A percentile compares a stretch with the other conserved stretches of the same genome.
Evolutionary conservation across 805 yeast species (phyloP).

Genomic region (Priceomyces fermenticarens): DNA sequence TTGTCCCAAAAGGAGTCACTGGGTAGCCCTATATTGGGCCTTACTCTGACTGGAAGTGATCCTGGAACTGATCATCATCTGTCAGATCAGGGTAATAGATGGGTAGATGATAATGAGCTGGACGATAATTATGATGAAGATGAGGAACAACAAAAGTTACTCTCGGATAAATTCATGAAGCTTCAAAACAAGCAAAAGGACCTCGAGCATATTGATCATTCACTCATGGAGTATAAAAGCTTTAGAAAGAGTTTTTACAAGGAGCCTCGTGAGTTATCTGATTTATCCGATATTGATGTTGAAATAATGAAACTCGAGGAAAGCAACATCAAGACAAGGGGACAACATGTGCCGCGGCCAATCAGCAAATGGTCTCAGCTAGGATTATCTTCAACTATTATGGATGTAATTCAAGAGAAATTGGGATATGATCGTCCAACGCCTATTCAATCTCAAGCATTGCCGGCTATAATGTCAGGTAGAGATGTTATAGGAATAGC

Average conservation of each 20-base stretch:
- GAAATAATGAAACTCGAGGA: conserved; percentile 46
- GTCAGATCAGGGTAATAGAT: neutral
- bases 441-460: conserved; percentile 85
- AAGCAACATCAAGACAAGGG: conserved; percentile 68
- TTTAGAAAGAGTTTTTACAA: conserved; percentile 62
- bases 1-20: neutral
- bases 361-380: conserved; percentile 75
- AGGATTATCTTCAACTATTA: conserved; percentile 64
- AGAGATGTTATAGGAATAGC: conserved; percentile 91
- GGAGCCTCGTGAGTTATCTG: conserved; percentile 53
- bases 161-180: conserved; percentile 35
- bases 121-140: conserved; percentile 32
- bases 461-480: conserved; percentile 89
- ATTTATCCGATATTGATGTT: conserved; percentile 54
- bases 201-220: conserved; percentile 47
- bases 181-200: conserved; percentile 49
- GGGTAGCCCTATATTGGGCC: no score
- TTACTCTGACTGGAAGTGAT: neutral
- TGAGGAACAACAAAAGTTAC: conserved; percentile 30
- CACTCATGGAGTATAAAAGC: conserved; percentile 44
- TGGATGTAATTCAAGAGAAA: conserved; percentile 48
- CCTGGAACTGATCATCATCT: neutral
- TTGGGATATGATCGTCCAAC: conserved; percentile 66
- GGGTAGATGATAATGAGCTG: conserved; percentile 7
- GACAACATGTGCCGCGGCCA: conserved; percentile 59